Evolutionary conservation across 345 rosid species (phyloP), one percentile per base, ranked within the genome.

Genomic region (Rhodamnia rubescens): DNA sequence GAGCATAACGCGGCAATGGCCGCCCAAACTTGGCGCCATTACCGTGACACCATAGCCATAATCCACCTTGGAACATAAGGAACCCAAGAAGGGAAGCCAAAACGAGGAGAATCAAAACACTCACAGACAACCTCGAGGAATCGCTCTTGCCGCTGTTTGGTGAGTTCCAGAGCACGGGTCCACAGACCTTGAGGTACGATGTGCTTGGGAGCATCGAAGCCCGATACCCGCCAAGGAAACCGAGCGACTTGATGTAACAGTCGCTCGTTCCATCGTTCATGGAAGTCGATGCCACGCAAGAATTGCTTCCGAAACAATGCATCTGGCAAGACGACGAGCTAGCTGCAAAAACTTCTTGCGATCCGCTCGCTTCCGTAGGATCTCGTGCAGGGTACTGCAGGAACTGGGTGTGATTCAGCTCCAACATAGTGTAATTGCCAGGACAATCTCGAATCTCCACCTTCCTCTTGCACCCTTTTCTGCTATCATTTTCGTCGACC

Each of bases 151-250:
- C 16, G 24, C 26, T 86, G n/a, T 26, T 2, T 11, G 83, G 74
- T 11, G 92, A 90, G 56, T 92, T 88, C 9, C 89, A 92, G 59
- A 74, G 55, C 83, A 78, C 93, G 0, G 95, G 95, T 54, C 84
- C 90, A 85, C 96, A 94, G 57, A 95, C 93, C 91, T 94, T 94
- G 44, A 92, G 87, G 87, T 84, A 94, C 1, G 96, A 93, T 59
- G 92, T 91, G 85, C 95, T 92, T 7, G 93, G 96, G 81, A 94
- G 90, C 0, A 92, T 86, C 1, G 94, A 94, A 90, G 85, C 92
- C 82, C 86, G 89, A 83, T 90, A 92, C 6, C 95, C 96, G 58
- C 90, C 88, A 54, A 93, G 81, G 87, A 93, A 92, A 20, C 57
- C 82, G 0, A 75, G 40, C 2, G 89, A 88, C 81, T 93, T 91